Percentiles rank a stretch among this genome's conserved stretches.
phyloP scores from a whole-genome alignment of 2,329 filamentous ascomycete genomes.

The Phialophora tarda region DNA sequence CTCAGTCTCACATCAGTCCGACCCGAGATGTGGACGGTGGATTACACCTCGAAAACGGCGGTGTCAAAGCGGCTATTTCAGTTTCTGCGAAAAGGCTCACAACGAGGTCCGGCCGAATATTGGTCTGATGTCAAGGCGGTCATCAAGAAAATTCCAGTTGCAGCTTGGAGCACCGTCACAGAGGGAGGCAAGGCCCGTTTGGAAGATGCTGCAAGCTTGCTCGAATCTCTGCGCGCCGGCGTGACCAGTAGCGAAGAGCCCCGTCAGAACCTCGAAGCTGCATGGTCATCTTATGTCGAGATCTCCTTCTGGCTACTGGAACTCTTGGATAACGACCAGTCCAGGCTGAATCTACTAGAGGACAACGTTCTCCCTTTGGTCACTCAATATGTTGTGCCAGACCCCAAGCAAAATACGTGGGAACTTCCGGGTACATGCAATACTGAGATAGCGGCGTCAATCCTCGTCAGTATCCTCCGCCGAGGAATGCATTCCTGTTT shows the following conservation, averaged over 20 bases:
- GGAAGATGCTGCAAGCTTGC: conserved; percentile 64
- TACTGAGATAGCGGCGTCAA: conserved; percentile 48
- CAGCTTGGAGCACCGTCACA: conserved; percentile 58
- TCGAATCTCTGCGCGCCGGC: conserved; percentile 72
- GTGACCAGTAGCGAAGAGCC: conserved; percentile 77
- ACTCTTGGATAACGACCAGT: conserved; percentile 55
- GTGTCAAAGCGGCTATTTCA: conserved; percentile 65
- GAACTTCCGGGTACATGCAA: conserved; percentile 51
- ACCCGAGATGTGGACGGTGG: conserved; percentile 74
- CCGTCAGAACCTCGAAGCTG: conserved; percentile 29
- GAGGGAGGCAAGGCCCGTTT: conserved; percentile 39
- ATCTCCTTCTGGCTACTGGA: conserved; percentile 62
- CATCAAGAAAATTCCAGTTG: conserved; percentile 61
- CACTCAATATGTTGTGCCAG: conserved; percentile 58
- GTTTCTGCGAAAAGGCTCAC: conserved; percentile 83
- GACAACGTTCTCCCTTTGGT: conserved; percentile 60
- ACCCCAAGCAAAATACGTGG: conserved; percentile 56
- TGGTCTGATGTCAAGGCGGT: conserved; percentile 74
- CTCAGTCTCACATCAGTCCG: conserved; percentile 67
- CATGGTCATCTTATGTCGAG: conserved; percentile 67
- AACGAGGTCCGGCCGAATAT: conserved; percentile 72
- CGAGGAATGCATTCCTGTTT: conserved; percentile 51
- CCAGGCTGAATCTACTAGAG: conserved; percentile 53
- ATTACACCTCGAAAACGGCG: conserved; percentile 64
- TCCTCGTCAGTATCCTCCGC: conserved; percentile 47